These are phyloP conservation scores for Agarophyton chilense DNA, from an alignment of 23 red algal genomes.

Conservation along the genomic window DNA sequence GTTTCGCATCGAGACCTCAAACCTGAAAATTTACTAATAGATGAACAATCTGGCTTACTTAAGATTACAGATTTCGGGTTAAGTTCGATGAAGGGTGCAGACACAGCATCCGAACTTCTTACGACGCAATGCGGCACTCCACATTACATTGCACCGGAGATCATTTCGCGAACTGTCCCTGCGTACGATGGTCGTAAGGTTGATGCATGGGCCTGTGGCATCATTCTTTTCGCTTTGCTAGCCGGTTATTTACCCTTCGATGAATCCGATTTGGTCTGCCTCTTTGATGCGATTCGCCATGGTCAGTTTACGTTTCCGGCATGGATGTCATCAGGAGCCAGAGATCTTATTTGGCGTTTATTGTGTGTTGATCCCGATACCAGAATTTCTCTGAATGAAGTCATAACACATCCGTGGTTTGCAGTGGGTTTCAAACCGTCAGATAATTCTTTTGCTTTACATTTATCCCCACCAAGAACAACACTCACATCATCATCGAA, in stretches of 20 bases:
- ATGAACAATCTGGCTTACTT: conserved; percentile 48
- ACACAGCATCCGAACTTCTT: conserved; percentile 66
- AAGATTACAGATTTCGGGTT: conserved; percentile 98
- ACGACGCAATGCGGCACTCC: conserved; percentile 78
- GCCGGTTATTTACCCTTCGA: conserved; percentile 95
- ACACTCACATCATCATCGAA: not conserved
- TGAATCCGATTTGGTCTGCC: conserved; percentile 78
- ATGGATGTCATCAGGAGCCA: conserved; percentile 75
- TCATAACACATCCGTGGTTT: conserved; percentile 93
- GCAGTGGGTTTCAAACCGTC: conserved; percentile 38
- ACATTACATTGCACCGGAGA: conserved; percentile 84
- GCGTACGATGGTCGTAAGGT: conserved; percentile 84
- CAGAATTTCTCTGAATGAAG: conserved; percentile 67
- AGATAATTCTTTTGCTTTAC: not conserved
- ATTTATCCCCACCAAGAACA: not conserved
- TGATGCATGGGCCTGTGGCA: conserved; percentile 93
- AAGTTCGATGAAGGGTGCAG: conserved; percentile 76
- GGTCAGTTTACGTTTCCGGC: conserved; percentile 74
- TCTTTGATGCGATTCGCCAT: conserved; percentile 71
- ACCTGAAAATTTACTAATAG: conserved; percentile 74
- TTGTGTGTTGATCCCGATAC: conserved; percentile 84
- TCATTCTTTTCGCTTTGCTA: conserved; percentile 94
- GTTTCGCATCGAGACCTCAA: conserved; percentile 78
- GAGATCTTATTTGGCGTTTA: conserved; percentile 73
- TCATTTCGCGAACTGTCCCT: conserved; percentile 38